A percentile compares a stretch with the other conserved stretches of the same genome.
Evolutionary conservation across 495 filamentous ascomycete genomes (phyloP).

Genomic region (Podospora fimiseda): DNA sequence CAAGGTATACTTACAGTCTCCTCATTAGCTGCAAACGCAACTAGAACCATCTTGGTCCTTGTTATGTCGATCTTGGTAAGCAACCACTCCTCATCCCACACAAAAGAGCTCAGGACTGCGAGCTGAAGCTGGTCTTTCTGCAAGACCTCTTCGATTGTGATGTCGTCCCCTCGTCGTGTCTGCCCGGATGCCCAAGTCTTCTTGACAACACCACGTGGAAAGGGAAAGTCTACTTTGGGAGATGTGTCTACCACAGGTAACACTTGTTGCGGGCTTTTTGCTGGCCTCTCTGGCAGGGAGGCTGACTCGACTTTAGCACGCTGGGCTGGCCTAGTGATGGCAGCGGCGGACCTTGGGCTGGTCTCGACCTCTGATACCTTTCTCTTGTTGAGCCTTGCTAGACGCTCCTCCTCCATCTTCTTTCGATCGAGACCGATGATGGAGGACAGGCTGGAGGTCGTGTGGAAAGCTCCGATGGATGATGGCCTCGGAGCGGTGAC

Average conservation of each 20-base stretch:
- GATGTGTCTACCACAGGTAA: not conserved
- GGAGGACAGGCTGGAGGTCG: not conserved
- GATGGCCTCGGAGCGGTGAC: not conserved
- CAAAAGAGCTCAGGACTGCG: slow-evolving; percentile 79
- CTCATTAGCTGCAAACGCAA: slow-evolving; percentile 41
- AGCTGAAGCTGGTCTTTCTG: slow-evolving; percentile 62
- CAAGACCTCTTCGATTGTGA: slow-evolving; percentile 86
- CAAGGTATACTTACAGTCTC: slow-evolving; percentile 41
- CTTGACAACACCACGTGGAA: slow-evolving; percentile 68
- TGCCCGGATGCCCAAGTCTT: slow-evolving; percentile 67
- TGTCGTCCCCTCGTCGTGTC: slow-evolving; percentile 56
- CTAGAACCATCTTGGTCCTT: slow-evolving; percentile 36
- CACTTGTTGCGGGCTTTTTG: not conserved
- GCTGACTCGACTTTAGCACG: slow-evolving; percentile 17
- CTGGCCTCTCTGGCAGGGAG: not conserved
- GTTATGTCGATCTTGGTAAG: slow-evolving; percentile 35
- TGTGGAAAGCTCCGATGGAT: not conserved
- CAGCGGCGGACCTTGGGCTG: not conserved
- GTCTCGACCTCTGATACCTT: slow-evolving; percentile 38
- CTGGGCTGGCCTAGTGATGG: slow-evolving; percentile 17
- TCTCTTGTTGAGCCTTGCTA: slow-evolving; percentile 59
- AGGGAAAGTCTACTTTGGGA: slow-evolving; percentile 39
- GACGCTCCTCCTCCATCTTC: slow-evolving; percentile 79
- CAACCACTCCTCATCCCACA: slow-evolving; percentile 63
- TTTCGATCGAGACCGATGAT: slow-evolving; percentile 58